These are phyloP conservation scores for Lumnitzera racemosa DNA, from an alignment of 345 rosid genomes.

Conservation along the genomic window DNA sequence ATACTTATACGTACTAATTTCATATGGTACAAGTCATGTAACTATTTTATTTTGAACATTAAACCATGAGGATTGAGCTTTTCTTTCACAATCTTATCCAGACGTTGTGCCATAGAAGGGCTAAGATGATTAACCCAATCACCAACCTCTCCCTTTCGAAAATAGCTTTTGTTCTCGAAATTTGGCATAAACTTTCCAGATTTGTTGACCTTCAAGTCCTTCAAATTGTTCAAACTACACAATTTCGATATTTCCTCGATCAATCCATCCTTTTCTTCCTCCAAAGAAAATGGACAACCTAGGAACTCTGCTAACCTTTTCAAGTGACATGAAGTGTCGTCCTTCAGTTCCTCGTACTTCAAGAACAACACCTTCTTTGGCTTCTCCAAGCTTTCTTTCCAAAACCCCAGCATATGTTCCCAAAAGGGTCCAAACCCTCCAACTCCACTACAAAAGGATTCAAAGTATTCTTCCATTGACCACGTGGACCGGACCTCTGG, in stretches of 20 bases:
- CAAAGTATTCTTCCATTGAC: conserved; percentile 11
- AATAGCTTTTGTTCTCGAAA: conserved; percentile 9
- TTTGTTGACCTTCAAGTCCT: conserved; percentile 16
- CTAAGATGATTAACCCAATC: conserved; percentile 12
- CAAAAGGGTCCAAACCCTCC: conserved; percentile 27
- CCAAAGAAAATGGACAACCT: neutral
- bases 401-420: conserved; percentile 28
- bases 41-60: too few relatives aligned
- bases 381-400: conserved; percentile 20
- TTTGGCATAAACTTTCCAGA: neutral
- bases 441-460: conserved; percentile 14
- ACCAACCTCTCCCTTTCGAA: conserved; percentile 19
- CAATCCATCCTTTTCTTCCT: conserved; percentile 12
- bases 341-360: conserved; percentile 33
- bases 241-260: conserved; percentile 5
- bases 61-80: too few relatives aligned
- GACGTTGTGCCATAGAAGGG: too few relatives aligned
- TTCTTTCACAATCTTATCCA: too few relatives aligned
- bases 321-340: conserved; percentile 8
- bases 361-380: conserved; percentile 21
- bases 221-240: conserved; percentile 17
- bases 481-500: neutral
- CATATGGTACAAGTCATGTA: too few relatives aligned
- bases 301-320: conserved; percentile 12
- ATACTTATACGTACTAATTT: too few relatives aligned